Conservation (phyloP, 2,329 filamentous ascomycete species). For the Pyricularia sp. region DNA sequence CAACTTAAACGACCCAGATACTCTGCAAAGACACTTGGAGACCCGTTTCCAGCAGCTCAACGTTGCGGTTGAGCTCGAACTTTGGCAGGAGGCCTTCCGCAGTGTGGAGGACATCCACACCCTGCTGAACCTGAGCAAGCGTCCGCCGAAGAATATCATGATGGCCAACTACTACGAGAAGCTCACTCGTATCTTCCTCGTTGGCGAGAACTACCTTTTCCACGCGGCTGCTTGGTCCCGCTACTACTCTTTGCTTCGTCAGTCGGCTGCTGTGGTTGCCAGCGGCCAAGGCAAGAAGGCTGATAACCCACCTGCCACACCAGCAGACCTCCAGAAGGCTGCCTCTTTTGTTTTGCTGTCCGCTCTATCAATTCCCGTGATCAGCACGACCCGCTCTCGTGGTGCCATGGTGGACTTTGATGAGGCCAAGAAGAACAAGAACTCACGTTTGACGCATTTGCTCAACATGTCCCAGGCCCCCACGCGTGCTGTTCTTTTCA, state of each 20-base stretch:
- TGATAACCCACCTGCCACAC: slow-evolving; percentile 83
- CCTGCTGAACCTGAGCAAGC: slow-evolving; percentile 93
- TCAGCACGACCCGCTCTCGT: slow-evolving; percentile 93
- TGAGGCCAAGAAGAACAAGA: slow-evolving; percentile 97
- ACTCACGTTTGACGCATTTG: slow-evolving; percentile 90
- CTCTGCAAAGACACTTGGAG: slow-evolving; percentile 91
- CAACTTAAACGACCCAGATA: slow-evolving; percentile 96
- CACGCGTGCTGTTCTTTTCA: slow-evolving; percentile 84
- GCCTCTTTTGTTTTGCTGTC: slow-evolving; percentile 94
- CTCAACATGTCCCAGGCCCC: slow-evolving; percentile 87
- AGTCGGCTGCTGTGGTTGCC: slow-evolving; percentile 75
- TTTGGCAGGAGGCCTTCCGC: slow-evolving; percentile 99
- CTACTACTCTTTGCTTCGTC: slow-evolving; percentile 92
- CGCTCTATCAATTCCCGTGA: slow-evolving; percentile 95
- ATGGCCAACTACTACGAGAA: slow-evolving; percentile 99
- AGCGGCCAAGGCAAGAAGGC: slow-evolving; percentile 84
- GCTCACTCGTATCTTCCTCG: slow-evolving; percentile 94
- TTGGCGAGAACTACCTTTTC: slow-evolving; percentile 99
- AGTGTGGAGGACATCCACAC: slow-evolving; percentile 99
- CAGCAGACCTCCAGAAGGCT: slow-evolving; percentile 85
- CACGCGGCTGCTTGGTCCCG: slow-evolving; percentile 95
- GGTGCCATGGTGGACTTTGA: slow-evolving; percentile 95
- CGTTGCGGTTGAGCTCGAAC: slow-evolving; percentile 91
- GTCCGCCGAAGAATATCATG: slow-evolving; percentile 97
- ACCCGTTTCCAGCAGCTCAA: slow-evolving; percentile 98